Conservation (phyloP, 257 asterid species). For the Salvia miltiorrhiza region DNA sequence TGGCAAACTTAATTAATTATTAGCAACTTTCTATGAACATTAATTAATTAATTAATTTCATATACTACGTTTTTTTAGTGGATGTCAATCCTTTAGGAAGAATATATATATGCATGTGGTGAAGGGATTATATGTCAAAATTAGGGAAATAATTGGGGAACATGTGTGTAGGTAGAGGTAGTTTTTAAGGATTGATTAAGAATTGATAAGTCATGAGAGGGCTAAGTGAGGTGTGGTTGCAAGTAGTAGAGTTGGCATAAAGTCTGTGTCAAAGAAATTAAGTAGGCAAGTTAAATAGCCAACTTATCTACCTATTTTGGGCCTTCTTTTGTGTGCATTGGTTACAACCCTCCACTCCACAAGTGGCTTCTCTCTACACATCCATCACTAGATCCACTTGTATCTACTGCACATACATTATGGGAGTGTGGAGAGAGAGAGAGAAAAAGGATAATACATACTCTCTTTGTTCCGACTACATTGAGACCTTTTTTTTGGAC, state of each 20-base stretch:
- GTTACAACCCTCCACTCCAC: constrained; percentile 30
- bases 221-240: constrained; percentile 17
- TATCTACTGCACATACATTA: neutral
- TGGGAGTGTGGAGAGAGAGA: neutral
- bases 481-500: too few relatives aligned
- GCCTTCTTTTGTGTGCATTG: constrained; percentile 24
- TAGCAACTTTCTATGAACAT: constrained; percentile 9
- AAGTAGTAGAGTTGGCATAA: constrained; percentile 38
- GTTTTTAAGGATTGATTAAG: constrained; percentile 23
- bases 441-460: neutral
- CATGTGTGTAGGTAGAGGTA: constrained; percentile 12
- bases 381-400: constrained; percentile 14
- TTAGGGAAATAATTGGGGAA: constrained; percentile 2
- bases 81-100: neutral
- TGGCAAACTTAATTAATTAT: constrained; percentile 15
- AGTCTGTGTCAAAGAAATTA: constrained; percentile 33
- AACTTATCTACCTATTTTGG: constrained; percentile 20
- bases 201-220: constrained; percentile 13
- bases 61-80: neutral
- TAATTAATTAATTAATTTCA: too few relatives aligned
- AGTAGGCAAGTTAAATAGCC: constrained; percentile 8
- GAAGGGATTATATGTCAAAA: neutral
- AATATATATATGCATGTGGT: neutral
- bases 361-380: constrained; percentile 18
- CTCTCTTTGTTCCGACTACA: too few relatives aligned